Conservation (phyloP, 164 flowering plant species). For the Macadamia integrifolia region DNA sequence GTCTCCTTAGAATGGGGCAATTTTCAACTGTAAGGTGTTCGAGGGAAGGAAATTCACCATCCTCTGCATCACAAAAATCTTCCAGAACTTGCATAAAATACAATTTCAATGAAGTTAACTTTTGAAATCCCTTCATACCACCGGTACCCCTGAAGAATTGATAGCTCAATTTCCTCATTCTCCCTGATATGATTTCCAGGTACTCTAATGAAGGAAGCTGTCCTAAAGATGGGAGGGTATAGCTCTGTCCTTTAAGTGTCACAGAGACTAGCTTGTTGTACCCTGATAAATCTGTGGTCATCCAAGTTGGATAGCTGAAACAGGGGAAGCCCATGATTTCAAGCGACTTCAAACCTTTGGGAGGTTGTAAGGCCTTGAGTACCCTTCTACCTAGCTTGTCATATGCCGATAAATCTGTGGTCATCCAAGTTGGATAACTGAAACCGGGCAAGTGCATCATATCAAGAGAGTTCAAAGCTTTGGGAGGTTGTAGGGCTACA, state of each 20-base stretch:
- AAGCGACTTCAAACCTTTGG: neutral
- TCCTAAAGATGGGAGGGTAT: neutral
- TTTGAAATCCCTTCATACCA: too few species aligned
- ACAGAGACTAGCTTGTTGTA: neutral
- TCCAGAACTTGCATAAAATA: neutral
- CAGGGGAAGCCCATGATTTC: neutral
- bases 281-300: neutral
- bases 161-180: neutral
- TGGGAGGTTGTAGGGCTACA: conserved; percentile 4
- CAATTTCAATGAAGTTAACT: too few species aligned
- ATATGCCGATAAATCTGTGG: neutral
- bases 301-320: conserved; percentile 1
- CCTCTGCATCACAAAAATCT: neutral
- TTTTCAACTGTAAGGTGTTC: neutral
- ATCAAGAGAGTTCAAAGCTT: neutral
- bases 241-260: neutral
- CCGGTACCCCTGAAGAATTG: too few species aligned
- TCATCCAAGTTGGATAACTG: conserved; percentile 3
- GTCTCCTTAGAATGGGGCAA: neutral
- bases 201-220: neutral
- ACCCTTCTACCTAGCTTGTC: neutral
- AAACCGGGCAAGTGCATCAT: neutral
- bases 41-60: neutral
- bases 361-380: conserved; percentile 9
- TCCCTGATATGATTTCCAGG: too few species aligned